These are phyloP conservation scores for Zizania latifolia DNA, from an alignment of 176 grass and related monocot genomes.

Conservation along the genomic window DNA sequence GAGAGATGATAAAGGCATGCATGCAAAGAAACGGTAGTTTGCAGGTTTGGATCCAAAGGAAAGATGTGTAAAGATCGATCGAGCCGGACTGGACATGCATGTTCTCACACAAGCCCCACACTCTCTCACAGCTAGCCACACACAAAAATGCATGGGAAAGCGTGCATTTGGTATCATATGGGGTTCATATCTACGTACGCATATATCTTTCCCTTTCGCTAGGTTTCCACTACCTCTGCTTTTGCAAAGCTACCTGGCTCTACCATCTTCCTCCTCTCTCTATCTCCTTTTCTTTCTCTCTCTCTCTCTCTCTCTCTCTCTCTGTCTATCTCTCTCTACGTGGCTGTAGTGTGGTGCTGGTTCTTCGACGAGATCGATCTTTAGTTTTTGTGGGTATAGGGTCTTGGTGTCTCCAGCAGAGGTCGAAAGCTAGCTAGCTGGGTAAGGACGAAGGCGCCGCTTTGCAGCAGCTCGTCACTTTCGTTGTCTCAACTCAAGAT, in stretches of 20 bases:
- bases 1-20: background rate
- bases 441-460: slow-evolving; percentile 6
- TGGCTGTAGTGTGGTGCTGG: background rate
- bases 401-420: background rate
- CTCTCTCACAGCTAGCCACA: background rate
- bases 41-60: slow-evolving; percentile 37
- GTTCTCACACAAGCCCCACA: slow-evolving; percentile 14
- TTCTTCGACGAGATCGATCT: background rate
- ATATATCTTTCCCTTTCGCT: too few relatives aligned
- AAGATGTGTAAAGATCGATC: slow-evolving; percentile 6
- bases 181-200: slow-evolving; percentile 2
- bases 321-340: background rate
- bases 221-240: background rate
- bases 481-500: background rate
- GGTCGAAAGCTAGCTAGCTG: background rate
- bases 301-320: background rate
- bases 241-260: slow-evolving; percentile 10
- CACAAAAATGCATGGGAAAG: slow-evolving; percentile 21
- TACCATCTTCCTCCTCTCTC: background rate
- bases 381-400: slow-evolving; percentile 13
- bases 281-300: background rate
- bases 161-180: slow-evolving; percentile 34
- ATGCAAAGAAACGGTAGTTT: background rate
- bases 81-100: background rate
- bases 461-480: slow-evolving; percentile 34